A percentile compares a stretch with the other conserved stretches of the same genome.
Conservation (phyloP, 495 filamentous ascomycete genomes). For the Aspergillus bertholletiae region DNA sequence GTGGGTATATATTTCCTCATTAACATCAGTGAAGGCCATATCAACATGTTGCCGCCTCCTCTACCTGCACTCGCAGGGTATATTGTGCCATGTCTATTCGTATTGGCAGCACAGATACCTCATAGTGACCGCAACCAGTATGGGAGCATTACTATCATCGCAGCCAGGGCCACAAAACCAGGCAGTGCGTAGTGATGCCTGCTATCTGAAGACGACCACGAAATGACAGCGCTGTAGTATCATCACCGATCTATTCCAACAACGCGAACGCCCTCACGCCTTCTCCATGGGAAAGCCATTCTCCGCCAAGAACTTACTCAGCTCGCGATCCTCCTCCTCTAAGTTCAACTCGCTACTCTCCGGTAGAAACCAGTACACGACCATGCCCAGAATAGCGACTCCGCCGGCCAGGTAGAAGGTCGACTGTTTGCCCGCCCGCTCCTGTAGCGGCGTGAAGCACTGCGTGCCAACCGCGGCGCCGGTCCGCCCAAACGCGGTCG, state of each 20-base stretch:
- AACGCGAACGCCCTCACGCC: too few species aligned
- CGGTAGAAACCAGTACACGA: constrained; percentile 31
- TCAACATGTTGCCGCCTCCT: too few species aligned
- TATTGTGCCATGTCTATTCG: constrained; percentile 12
- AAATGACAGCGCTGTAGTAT: too few species aligned
- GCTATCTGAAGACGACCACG: too few species aligned
- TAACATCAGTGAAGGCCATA: too few species aligned
- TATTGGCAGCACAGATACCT: constrained; percentile 13
- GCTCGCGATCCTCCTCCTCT: constrained; percentile 25
- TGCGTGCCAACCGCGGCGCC: constrained; percentile 34
- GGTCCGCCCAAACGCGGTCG: constrained; percentile 33
- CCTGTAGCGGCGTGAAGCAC: constrained; percentile 31
- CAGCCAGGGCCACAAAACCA: constrained; percentile 9
- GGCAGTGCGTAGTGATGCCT: too few species aligned
- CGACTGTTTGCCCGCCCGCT: constrained; percentile 21
- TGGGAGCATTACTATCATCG: constrained; percentile 9
- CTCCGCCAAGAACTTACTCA: constrained; percentile 23
- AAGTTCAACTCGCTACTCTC: constrained; percentile 30
- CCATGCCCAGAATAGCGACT: constrained; percentile 25
- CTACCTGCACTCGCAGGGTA: too few species aligned
- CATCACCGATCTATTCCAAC: too few species aligned
- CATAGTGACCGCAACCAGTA: constrained; percentile 7
- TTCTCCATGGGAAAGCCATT: constrained; percentile 41
- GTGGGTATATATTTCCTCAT: too few species aligned
- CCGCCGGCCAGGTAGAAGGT: constrained; percentile 34